Evolutionary conservation across 2,329 filamentous ascomycete genomes (phyloP), one percentile per base, ranked within the genome.

Genomic region (Chaetomiaceae sp.): DNA sequence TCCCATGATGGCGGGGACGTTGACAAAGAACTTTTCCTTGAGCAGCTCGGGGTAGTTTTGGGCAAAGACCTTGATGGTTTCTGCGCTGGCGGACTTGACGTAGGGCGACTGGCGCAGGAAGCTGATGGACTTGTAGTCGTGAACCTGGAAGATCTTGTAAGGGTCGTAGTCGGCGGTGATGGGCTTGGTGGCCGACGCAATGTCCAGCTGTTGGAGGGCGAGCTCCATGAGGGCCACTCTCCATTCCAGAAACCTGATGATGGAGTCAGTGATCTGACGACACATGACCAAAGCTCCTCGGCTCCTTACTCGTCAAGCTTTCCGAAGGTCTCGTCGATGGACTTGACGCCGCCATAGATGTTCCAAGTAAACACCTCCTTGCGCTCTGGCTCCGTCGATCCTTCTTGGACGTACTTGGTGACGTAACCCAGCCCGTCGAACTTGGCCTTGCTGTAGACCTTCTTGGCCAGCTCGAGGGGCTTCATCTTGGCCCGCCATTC

Each of bases 11-110:
- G 85, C 72, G 0, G 92, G 92, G 6, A 96, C 89, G 65, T 96
- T 96, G 73, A 96, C 88, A 68, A 96, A 96, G 79, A 91, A 96
- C 77, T 96, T 96, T 74, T 92, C 76, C 63, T 83, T 83, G 45
- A 96, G 79, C 9, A 95, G 83, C 75, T 96, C 92, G 0, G 92
- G 91, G 73, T 96, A 96, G 61, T 88, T 88, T 61, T 82, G 84
- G 47, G 85, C 82, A 68, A 96, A 90, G 47, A 88, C 78, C 57
- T 87, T 80, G 68, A 96, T 95, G 42, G 89, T 91, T 73, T 91
- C 84, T 65, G 83, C 85, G 59, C 83, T 87, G 15, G 89, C 88
- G 3, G 83, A 78, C 70, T 88, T 91, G 71, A 94, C 84, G 53
- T 80, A 76, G 1, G 88, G 81, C 53, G 92, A 86, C 75, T 89